Percentiles rank a stretch among this genome's conserved stretches.
Conservation (phyloP, 257 asterid species). For the Solanum pimpinellifolium region DNA sequence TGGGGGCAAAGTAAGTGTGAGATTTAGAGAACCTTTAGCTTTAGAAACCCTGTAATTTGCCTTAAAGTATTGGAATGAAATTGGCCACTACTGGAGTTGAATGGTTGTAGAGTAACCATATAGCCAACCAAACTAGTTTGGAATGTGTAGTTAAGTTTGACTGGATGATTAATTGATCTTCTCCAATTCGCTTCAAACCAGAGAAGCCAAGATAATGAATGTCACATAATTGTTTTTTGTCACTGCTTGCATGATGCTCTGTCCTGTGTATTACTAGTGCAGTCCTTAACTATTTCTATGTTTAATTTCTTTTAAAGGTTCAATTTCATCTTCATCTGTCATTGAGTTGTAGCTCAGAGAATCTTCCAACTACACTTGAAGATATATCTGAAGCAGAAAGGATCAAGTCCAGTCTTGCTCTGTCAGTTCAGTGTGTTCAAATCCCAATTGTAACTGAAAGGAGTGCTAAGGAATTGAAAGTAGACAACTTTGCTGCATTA, state of each 20-base stretch:
- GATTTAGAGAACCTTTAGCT: neutral
- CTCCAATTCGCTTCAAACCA: neutral
- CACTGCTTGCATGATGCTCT: neutral
- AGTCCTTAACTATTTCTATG: neutral
- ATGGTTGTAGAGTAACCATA: neutral
- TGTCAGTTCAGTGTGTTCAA: slow-evolving; percentile 16
- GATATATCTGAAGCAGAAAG: slow-evolving; percentile 20
- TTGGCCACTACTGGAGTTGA: neutral
- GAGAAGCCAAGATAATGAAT: neutral
- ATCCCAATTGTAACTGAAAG: slow-evolving; percentile 13
- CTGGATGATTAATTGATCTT: neutral
- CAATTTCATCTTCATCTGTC: slow-evolving; percentile 49
- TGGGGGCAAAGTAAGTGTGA: neutral
- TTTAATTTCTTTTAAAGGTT: slow-evolving; percentile 29
- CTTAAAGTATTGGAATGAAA: neutral
- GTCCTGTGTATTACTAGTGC: neutral
- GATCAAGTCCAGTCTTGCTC: slow-evolving; percentile 3
- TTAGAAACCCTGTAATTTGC: neutral
- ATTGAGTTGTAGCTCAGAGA: slow-evolving; percentile 29
- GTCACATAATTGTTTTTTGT: neutral
- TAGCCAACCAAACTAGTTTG: neutral
- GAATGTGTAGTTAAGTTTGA: neutral
- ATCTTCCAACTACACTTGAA: slow-evolving; percentile 4
- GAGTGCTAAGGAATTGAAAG: slow-evolving; percentile 11
- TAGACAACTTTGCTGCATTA: slow-evolving; percentile 1